Evolutionary conservation across 2,329 filamentous ascomycete genomes (phyloP).

Genomic region (Beauveria pseudobassiana): DNA sequence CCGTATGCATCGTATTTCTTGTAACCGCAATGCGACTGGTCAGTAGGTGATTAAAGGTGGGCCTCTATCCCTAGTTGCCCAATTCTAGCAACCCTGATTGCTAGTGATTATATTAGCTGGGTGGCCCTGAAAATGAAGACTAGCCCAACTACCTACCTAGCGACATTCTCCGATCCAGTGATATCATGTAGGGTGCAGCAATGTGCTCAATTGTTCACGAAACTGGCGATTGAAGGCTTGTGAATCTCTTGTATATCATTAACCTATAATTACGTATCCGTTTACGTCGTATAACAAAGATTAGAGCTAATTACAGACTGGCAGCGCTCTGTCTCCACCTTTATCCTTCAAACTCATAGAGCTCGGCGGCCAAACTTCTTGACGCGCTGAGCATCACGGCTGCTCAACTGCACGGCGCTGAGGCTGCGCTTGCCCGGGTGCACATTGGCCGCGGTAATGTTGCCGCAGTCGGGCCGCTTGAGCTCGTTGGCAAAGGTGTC

Average conservation of each 20-base stretch:
- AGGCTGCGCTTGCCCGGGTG: constrained; percentile 24
- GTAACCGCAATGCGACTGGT: neutral
- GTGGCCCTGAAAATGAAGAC: neutral
- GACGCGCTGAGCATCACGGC: constrained; percentile 38
- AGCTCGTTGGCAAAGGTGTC: constrained; percentile 53
- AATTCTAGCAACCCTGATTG: neutral
- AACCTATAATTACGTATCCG: neutral
- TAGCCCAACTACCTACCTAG: neutral
- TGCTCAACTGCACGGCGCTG: constrained; percentile 39
- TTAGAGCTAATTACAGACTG: neutral
- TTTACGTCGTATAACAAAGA: neutral
- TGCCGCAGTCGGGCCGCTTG: constrained; percentile 46
- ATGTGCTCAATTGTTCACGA: neutral
- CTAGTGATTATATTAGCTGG: neutral
- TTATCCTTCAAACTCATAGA: neutral
- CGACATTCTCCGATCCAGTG: neutral
- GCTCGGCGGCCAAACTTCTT: constrained; percentile 36
- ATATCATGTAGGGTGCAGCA: neutral
- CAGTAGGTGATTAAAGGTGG: neutral
- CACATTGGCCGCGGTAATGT: constrained; percentile 36
- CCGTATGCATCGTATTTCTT: constrained; percentile 11
- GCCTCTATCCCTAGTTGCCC: neutral
- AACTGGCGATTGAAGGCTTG: neutral
- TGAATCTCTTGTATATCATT: neutral
- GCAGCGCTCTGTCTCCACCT: neutral